Conservation (phyloP, 2,329 filamentous ascomycete species). For the Microcyclosporella mali region DNA sequence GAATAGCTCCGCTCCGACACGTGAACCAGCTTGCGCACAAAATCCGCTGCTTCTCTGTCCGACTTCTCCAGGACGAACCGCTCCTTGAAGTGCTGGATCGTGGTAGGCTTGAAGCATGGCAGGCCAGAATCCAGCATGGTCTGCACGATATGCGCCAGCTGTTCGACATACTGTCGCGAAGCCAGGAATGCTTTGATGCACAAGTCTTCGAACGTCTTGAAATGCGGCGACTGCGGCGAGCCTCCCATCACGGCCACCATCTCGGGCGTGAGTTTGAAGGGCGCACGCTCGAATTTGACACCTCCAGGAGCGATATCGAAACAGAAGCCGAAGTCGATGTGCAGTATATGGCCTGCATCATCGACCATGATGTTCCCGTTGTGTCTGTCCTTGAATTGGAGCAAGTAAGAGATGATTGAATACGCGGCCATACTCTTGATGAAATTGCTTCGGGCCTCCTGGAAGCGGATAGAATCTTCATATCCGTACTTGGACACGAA, state of each 20-base stretch:
- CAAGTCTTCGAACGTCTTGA: conserved; percentile 93
- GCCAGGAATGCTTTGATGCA: conserved; percentile 94
- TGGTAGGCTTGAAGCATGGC: conserved; percentile 97
- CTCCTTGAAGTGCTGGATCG: conserved; percentile 84
- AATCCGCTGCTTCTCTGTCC: conserved; percentile 89
- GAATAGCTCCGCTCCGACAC: conserved; percentile 87
- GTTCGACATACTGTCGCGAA: conserved; percentile 75
- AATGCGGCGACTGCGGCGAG: conserved; percentile 70
- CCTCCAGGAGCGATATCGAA: conserved; percentile 98
- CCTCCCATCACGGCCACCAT: conserved; percentile 99
- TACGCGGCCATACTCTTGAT: conserved; percentile 99
- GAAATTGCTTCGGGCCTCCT: conserved; percentile 92
- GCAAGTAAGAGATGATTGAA: conserved; percentile 88
- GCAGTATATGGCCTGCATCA: conserved; percentile 90
- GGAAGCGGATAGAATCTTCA: conserved; percentile 89
- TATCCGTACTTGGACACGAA: conserved; percentile 96
- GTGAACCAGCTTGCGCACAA: conserved; percentile 81
- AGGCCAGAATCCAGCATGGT: conserved; percentile 95
- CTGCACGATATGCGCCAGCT: conserved; percentile 80
- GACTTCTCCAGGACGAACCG: conserved; percentile 87
- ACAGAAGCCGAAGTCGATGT: conserved; percentile 99
- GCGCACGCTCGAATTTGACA: conserved; percentile 93
- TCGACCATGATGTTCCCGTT: conserved; percentile 99
- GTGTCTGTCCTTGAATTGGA: conserved; percentile 98
- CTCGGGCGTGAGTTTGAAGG: conserved; percentile 94